Evolutionary conservation across 805 yeast genomes (phyloP), one percentile per base, ranked within the genome.

Genomic region (Candida wancherniae): DNA sequence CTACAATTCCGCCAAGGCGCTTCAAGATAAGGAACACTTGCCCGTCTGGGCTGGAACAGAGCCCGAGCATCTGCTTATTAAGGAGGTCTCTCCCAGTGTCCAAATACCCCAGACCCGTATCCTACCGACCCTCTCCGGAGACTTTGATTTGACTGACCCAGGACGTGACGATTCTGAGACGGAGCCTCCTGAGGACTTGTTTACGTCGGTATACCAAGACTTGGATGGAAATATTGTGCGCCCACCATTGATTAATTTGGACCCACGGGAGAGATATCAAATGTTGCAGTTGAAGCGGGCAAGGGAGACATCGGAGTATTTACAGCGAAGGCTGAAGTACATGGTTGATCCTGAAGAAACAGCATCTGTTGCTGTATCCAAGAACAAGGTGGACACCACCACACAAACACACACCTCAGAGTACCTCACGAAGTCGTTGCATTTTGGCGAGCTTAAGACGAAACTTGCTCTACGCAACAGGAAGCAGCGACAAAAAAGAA

Each of bases 231-330:
- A 61, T 25, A 39, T 61, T 28, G 63, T 58, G 3, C 49, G 71
- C 26, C 71, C 71, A 0, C 69, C 71, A 5, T 62, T 66, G 40
- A 65, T 66, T 23, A 63, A 61, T 26, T 50, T 64, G 26, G 70
- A 63, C 34, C 71, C 71, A 1, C 37, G 60, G 20, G 71, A 66
- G 39, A 46, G 71, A 16, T 61, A 66, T 37, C 63, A 62, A 9
- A 49, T 66, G 33, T 43, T 65, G 18, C 69, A 63, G 39, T 41
- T 64, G 27, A 66, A 65, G 33, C 50, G 52, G 37, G 52, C 66
- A 3, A 46, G 64, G 7, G 62, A 64, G 34, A 58, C 61, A 4
- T 51, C 66, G 0, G 57, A 58, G 23, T 46, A 51, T 5, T 41
- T 63, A 22, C 61, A 61, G 31, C 39, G 46, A 16, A 43, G 58